Evolutionary conservation across 176 grass and related monocot genomes (phyloP).

Genomic region (Zoysia pacifica): DNA sequence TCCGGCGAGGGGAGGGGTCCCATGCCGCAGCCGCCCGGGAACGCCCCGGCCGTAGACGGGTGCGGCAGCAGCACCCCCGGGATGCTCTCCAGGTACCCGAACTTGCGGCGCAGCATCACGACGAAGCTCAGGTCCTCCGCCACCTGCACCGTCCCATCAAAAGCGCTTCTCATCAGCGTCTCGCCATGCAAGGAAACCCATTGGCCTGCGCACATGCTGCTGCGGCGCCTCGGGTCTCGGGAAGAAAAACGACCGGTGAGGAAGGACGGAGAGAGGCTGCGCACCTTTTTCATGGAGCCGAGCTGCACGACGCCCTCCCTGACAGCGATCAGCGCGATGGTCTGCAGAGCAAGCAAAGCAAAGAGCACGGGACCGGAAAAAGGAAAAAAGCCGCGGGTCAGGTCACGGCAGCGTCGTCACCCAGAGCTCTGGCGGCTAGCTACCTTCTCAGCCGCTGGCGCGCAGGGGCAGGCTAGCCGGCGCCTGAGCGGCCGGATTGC

Average conservation of each 20-base stretch:
- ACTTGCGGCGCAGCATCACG: conserved; percentile 84
- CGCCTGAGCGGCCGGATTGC: conserved; percentile 19
- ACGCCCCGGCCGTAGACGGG: conserved; percentile 68
- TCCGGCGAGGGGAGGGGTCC: conserved; percentile 13
- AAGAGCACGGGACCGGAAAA: not conserved
- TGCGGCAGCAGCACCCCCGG: conserved; percentile 94
- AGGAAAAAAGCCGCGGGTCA: not conserved
- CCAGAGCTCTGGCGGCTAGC: conserved; percentile 4
- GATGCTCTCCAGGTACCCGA: conserved; percentile 96
- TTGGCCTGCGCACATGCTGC: not conserved
- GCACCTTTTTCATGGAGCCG: conserved; percentile 89
- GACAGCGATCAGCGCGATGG: conserved; percentile 90
- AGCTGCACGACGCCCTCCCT: conserved; percentile 97
- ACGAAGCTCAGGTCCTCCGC: conserved; percentile 88
- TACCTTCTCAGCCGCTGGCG: not conserved
- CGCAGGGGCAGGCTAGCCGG: no score
- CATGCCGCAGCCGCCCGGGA: conserved; percentile 32
- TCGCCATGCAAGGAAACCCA: not conserved
- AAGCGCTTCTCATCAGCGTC: not conserved
- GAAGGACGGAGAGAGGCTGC: not conserved
- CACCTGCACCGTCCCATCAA: conserved; percentile 45
- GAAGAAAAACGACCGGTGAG: conserved; percentile 28
- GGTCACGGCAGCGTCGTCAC: conserved; percentile 8
- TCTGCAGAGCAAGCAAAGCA: conserved; percentile 51
- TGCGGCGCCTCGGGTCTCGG: conserved; percentile 23